Evolutionary conservation across 208 protist species (phyloP).

Genomic region (Trypanosoma scelopori): DNA sequence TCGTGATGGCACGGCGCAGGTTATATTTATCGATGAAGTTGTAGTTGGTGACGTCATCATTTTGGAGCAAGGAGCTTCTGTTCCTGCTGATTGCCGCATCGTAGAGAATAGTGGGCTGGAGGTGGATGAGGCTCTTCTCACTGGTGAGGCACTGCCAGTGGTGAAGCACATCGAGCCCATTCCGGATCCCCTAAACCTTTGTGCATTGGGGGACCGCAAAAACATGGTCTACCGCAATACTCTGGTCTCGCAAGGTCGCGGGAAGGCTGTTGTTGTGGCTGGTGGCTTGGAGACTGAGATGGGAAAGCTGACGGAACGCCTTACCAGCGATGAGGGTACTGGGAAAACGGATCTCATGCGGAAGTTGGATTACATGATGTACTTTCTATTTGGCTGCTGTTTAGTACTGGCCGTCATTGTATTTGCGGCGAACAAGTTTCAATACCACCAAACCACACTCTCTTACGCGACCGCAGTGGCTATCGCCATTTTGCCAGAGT

Average conservation of each 20-base stretch:
- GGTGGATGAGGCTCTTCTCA: constrained; percentile 93
- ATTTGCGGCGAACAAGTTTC: constrained; percentile 78
- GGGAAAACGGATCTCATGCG: constrained; percentile 76
- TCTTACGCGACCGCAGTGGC: constrained; percentile 82
- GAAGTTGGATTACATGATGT: constrained; percentile 90
- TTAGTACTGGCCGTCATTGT: constrained; percentile 75
- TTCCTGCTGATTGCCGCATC: constrained; percentile 95
- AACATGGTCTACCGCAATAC: constrained; percentile 92
- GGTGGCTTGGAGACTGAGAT: constrained; percentile 86
- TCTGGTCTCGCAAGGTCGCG: constrained; percentile 81
- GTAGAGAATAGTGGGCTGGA: constrained; percentile 84
- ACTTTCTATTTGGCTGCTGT: constrained; percentile 82
- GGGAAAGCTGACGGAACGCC: constrained; percentile 80
- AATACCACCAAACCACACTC: constrained; percentile 56
- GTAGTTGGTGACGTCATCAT: constrained; percentile 96
- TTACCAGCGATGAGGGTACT: constrained; percentile 38
- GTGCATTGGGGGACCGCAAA: constrained; percentile 86
- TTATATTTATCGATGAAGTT: constrained; percentile 94
- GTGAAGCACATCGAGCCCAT: constrained; percentile 83
- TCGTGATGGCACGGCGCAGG: constrained; percentile 82
- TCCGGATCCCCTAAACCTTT: constrained; percentile 60
- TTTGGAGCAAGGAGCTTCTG: constrained; percentile 88
- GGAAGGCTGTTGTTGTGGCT: constrained; percentile 71
- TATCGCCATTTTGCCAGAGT: constrained; percentile 91
- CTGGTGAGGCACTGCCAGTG: constrained; percentile 90